Evolutionary conservation across 2,329 filamentous ascomycete genomes (phyloP).

Genomic region (Falciphora oryzae): DNA sequence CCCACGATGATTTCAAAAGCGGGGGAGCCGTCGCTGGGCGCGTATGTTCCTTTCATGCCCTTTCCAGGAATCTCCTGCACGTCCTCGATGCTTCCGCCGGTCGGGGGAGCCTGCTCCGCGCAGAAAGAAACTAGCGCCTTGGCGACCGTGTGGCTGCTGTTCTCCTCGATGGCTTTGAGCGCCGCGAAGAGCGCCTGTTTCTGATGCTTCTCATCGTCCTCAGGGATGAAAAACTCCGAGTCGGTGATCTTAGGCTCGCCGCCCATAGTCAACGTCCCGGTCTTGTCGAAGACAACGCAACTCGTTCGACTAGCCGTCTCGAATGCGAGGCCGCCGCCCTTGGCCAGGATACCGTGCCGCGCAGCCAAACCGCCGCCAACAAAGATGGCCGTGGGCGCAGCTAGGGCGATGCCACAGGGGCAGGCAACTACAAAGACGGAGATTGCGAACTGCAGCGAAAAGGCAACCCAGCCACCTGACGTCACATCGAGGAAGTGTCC

Average conservation of each 20-base stretch:
- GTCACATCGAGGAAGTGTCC: conserved; percentile 47
- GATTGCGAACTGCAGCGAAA: conserved; percentile 77
- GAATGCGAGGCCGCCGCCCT: conserved; percentile 80
- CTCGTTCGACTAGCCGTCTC: conserved; percentile 75
- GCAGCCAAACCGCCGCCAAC: conserved; percentile 77
- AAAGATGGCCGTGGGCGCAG: conserved; percentile 81
- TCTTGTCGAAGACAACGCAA: conserved; percentile 84
- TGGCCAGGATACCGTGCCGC: conserved; percentile 72
- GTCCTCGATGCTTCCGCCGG: conserved; percentile 28
- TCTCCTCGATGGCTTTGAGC: conserved; percentile 59
- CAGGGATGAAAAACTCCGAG: conserved; percentile 18
- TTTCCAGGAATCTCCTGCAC: conserved; percentile 66
- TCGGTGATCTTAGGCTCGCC: conserved; percentile 66
- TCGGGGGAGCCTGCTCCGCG: conserved; percentile 24
- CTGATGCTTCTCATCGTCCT: neutral
- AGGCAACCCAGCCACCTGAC: conserved; percentile 62
- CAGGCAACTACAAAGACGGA: conserved; percentile 84
- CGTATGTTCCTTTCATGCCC: conserved; percentile 57
- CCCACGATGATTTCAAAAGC: conserved; percentile 56
- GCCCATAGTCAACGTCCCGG: conserved; percentile 70
- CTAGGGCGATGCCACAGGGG: conserved; percentile 76
- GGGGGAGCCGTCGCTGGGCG: conserved; percentile 21
- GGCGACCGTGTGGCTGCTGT: conserved; percentile 70
- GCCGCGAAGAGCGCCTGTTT: conserved; percentile 39
- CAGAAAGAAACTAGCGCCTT: conserved; percentile 64